Evolutionary conservation across 2,329 filamentous ascomycete genomes (phyloP), one percentile per base, ranked within the genome.

Genomic region (Lizonia empirigonia): DNA sequence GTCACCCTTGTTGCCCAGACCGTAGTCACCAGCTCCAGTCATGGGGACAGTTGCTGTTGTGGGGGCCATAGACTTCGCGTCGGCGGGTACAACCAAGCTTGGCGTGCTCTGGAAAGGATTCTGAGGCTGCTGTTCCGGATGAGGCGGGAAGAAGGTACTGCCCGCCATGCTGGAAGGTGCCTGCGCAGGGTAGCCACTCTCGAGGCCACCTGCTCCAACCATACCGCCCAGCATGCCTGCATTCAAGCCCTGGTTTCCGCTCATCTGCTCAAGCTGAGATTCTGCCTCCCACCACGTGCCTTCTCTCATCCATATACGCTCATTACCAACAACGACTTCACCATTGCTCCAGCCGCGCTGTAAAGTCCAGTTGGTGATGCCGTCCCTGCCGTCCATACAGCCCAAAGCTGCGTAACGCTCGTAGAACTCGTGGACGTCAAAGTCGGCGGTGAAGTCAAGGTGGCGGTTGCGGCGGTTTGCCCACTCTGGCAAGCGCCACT

Each of bases 271-370:
- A 22, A 97, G 85, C 89, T 97, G 96, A 55, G 85, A 90, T 76
- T 99, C 94, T 5, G 92, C 93, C 74, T 97, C 93, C 93, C 93
- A 97, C 93, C 94, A 99, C 2, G 92, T 89, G 50, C 79, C 82
- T 74, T 99, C 94, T 40, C 93, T 85, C 79, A 97, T 92, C 94
- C 94, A 99, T 33, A 99, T 86, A 24, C 94, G 89, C 73, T 97
- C 91, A 50, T 86, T 87, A 47, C 94, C 94, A 24, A 97, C 80
- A 5, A 96, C 85, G 2, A 97, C 91, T 75, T 97, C 94, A 30
- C 94, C 94, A 63, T 99, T 99, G 76, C 91, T 97, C 94, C 94
- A 99, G 1, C 94, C 94, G 51, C 94, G 86, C 74, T 97, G 92
- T 40, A 97, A 82, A 50, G 95, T 82, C 91, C 93, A 99, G 64